A percentile compares a stretch with the other conserved stretches of the same genome.
Conservation (phyloP, 768 basidiomycete species). For the Tulasnella sp. region DNA sequence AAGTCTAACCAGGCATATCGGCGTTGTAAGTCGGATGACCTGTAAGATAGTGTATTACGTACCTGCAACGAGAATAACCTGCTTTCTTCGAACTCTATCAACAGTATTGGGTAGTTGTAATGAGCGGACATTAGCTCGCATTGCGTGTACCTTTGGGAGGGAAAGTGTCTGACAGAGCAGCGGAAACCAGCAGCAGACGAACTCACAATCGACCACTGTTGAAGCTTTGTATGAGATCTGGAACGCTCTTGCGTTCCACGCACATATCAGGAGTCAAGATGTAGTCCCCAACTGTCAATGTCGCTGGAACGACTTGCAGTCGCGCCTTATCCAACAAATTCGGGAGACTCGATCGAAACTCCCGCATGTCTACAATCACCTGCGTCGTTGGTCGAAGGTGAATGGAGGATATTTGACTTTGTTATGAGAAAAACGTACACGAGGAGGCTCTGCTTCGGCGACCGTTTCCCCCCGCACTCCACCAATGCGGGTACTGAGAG, state of each 20-base stretch:
- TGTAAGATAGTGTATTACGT: constrained; percentile 30
- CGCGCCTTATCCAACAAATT: constrained; percentile 81
- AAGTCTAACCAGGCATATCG: constrained; percentile 33
- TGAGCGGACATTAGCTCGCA: constrained; percentile 96
- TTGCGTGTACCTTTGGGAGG: constrained; percentile 72
- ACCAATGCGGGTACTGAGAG: constrained; percentile 78
- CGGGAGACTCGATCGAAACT: constrained; percentile 89
- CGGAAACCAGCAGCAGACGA: not conserved
- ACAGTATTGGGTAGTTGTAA: constrained; percentile 87
- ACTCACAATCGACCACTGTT: constrained; percentile 89
- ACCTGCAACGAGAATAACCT: constrained; percentile 91
- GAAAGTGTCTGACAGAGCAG: not conserved
- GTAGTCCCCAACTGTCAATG: constrained; percentile 93
- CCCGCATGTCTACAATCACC: constrained; percentile 96
- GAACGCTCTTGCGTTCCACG: constrained; percentile 90
- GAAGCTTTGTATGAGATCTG: constrained; percentile 90
- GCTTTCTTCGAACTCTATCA: constrained; percentile 98
- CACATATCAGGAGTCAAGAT: constrained; percentile 93
- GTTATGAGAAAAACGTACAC: constrained; percentile 40
- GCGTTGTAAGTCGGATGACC: not conserved
- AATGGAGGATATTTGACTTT: not conserved
- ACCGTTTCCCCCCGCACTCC: constrained; percentile 67
- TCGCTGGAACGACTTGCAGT: constrained; percentile 80
- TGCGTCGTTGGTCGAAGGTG: constrained; percentile 34
- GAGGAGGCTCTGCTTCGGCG: constrained; percentile 58